phyloP scores from a whole-genome alignment of 495 filamentous ascomycete species.

The Astrocystis sublimbata region DNA sequence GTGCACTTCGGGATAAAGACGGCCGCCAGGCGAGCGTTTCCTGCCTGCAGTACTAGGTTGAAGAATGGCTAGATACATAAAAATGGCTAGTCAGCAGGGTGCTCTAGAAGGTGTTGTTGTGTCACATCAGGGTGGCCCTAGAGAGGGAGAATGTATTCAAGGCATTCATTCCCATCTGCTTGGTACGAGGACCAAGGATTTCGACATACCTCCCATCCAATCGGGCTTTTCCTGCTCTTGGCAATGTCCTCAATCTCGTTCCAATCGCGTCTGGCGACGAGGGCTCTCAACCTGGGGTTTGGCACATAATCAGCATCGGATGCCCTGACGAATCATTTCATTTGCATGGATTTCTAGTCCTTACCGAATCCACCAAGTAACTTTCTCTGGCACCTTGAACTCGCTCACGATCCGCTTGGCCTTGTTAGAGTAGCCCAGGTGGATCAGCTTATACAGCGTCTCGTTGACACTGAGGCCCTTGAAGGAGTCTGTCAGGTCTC shows the following conservation, averaged over 20 bases:
- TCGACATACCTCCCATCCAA: conserved; percentile 85
- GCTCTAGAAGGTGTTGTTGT: too few relatives aligned
- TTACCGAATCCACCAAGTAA: conserved; percentile 79
- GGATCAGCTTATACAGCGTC: conserved; percentile 81
- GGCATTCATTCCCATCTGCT: too few relatives aligned
- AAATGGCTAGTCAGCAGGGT: not conserved
- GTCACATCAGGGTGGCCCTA: too few relatives aligned
- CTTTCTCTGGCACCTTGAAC: conserved; percentile 89
- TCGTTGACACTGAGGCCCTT: conserved; percentile 84
- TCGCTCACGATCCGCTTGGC: conserved; percentile 85
- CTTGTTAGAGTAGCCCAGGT: conserved; percentile 71
- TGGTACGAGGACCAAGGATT: too few relatives aligned
- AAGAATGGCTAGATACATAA: conserved; percentile 76
- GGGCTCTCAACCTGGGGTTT: conserved; percentile 71
- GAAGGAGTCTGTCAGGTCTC: conserved; percentile 74
- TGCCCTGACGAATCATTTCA: too few relatives aligned
- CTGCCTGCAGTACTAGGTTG: conserved; percentile 82
- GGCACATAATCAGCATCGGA: not conserved
- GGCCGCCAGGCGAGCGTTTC: conserved; percentile 84
- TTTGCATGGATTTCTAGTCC: conserved; percentile 14
- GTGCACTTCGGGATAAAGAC: conserved; percentile 85
- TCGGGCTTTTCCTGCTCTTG: conserved; percentile 74
- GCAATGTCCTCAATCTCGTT: conserved; percentile 84
- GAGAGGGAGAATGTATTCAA: too few relatives aligned
- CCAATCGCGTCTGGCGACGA: conserved; percentile 89